Base-by-base conservation (phyloP, 306 rosid genomes). In the Prunus padus region DNA sequence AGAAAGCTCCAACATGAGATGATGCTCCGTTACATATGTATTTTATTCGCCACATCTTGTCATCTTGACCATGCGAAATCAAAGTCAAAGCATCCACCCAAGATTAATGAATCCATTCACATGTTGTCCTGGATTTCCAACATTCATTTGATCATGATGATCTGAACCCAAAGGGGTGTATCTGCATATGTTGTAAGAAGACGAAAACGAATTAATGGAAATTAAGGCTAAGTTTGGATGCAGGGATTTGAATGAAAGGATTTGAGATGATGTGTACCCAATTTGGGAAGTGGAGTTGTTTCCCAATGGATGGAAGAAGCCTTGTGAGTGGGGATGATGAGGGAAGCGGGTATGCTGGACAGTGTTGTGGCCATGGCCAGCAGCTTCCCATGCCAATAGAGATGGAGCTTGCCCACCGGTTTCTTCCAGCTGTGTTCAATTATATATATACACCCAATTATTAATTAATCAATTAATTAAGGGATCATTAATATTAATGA, bases 31-130 rank as follows among this genome's bases (percentile, higher is more conserved):
- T 55, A 26, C 6, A 5, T 37, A 5, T 37, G 42, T 13, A 49
- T 5, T 33, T 46, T 46, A 57, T 59, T 46, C 33, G 5, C 25
- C 42, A 22, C 40, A 23, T 72, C 14, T 37, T 37, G 42, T 1
- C 42, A 1, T 37, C 42, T 37, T 37, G 42, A 37, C 7, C 2
- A 12, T 31, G 72, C 49, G 11, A 47, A 37, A 31, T 61, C 77
- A 57, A 55, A 16, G 30, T 85, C 78, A 90, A 44, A 86, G 87
- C 93, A 90, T 87, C 93, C 93, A 88, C 23, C 88, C 93, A 65
- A 84, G 81, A 28, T n/a, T n/a, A n/a, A 82, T 31, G 75, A 76
- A 90, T 74, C 93, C 97, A 63, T 84, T 83, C 71, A 72, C 46
- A 68, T 74, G 84, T 65, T 85, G 78, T 50, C 83, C 72, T 52